phyloP scores from a whole-genome alignment of 768 basidiomycete genomes.

The Rhodotorula paludigena region DNA sequence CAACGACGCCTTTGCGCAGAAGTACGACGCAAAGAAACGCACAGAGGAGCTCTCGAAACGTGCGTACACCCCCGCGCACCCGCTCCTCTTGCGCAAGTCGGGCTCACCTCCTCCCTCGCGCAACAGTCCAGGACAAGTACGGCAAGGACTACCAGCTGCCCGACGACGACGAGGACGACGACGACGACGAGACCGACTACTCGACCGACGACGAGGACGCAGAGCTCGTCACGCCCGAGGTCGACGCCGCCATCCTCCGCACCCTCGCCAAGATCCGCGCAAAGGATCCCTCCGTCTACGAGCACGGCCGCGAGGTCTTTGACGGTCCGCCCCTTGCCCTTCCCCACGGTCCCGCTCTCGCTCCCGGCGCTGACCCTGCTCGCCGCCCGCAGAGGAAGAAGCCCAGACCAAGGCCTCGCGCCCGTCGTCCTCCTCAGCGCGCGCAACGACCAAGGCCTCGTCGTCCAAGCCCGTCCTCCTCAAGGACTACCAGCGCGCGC shows the following conservation, averaged over 20 bases:
- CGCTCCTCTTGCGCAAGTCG: rapidly evolving
- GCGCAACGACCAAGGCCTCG: background rate
- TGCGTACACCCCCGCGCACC: slow-evolving; percentile 48
- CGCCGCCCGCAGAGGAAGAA: slow-evolving; percentile 33
- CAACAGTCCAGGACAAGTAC: slow-evolving; percentile 76
- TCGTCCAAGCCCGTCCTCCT: slow-evolving; percentile 45
- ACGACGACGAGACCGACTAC: slow-evolving; percentile 53
- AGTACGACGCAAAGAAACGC: slow-evolving; percentile 75
- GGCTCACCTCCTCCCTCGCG: background rate
- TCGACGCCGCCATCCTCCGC: slow-evolving; percentile 88
- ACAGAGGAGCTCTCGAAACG: slow-evolving; percentile 75
- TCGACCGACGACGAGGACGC: slow-evolving; percentile 73
- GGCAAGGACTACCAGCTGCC: slow-evolving; percentile 42
- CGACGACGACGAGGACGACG: slow-evolving; percentile 51
- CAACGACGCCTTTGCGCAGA: slow-evolving; percentile 73
- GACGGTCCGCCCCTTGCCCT: slow-evolving; percentile 55
- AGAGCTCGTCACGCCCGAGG: slow-evolving; percentile 83
- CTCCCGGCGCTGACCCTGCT: background rate
- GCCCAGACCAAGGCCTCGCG: slow-evolving; percentile 7
- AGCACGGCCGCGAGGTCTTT: slow-evolving; percentile 64
- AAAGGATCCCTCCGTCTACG: slow-evolving; percentile 80
- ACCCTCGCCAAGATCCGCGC: slow-evolving; percentile 78
- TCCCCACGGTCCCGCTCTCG: background rate
- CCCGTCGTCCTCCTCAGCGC: background rate
- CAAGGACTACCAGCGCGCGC: slow-evolving; percentile 49